Evolutionary conservation across 2,329 filamentous ascomycete species (phyloP), one percentile per base, ranked within the genome.

Genomic region (Trichoderma sp.): DNA sequence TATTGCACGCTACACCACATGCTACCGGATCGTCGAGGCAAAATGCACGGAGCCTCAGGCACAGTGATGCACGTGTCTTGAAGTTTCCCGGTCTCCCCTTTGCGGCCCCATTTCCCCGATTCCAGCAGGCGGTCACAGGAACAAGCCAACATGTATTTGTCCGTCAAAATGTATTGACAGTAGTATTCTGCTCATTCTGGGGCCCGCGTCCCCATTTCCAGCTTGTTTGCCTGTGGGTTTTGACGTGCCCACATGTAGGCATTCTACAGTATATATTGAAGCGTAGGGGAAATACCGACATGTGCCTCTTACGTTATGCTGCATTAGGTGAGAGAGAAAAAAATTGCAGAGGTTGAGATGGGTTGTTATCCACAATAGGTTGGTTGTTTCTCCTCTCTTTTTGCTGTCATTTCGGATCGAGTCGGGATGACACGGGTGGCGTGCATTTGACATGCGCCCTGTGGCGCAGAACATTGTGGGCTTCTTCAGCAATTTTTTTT

Each of bases 381-480:
- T 34, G 32, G 39, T 18, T 43, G 39, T 43, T 34, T 14, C 37
- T 49, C 30, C 59, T 63, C 46, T 43, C 52, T 30, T 34, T 30
- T 30, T 64, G 21, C 28, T n/a, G 37, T 60, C 14, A n/a, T 56
- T 43, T 64, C 60, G 60, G 49, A 64, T 64, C 60, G 43, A 55
- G 16, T 49, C 63, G 63, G 63, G 54, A 49, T 66, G 52, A 32
- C 63, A 66, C 63, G 52, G 63, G 63, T 59, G 63, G 63, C 63
- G 63, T 43, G 63, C 28, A 18, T 10, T 56, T 37, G 39, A 58
- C 63, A 58, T 49, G 63, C 63, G 54, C 63, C 59, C 13, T 66
- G 63, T 66, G 63, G 63, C 63, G 52, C 63, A 66, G 63, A 34
- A 52, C 37, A 56, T 46, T 65, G 16, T 56, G 51, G 51, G 14